Base-by-base conservation (phyloP, 2,329 filamentous ascomycete genomes). In the Aureobasidium subglaciale region DNA sequence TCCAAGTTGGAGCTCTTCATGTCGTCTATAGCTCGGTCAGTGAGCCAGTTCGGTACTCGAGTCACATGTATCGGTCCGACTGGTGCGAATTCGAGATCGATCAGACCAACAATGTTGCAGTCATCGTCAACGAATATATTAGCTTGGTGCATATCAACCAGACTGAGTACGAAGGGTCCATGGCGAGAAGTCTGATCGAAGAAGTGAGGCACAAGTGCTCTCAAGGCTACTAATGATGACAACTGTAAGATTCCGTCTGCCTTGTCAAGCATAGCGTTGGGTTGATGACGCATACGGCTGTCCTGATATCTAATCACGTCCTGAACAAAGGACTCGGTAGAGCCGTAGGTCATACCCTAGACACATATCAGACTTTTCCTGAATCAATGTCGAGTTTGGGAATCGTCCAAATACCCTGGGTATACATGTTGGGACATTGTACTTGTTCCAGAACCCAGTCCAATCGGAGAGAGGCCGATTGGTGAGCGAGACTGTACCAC, bases 401-500 rank as follows among this genome's bases (percentile, higher is more conserved):
- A n/a, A n/a, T n/a, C n/a, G n/a, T n/a, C n/a, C n/a, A n/a, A n/a
- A 10, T 8, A 45, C 27, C 41, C 27, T 16, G 15, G 25, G 13
- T 29, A 29, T 30, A 5, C 15, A 13, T 10, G 41, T 29, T 27
- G 41, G 41, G 9, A 45, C 10, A 3, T 29, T 18, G 9, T 30
- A 2, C 27, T 18, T 27, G 16, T 45, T 45, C 41, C 41, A 45
- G 1, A 30, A 11, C 13, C 15, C 4, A 3, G 24, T 18, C 4
- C 29, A 24, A 7, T 45, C 42, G 13, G 30, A 22, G 1, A 32
- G 9, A 3, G 42, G 62, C 6, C 61, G 59, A 32, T 61, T 62
- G 3, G 59, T 56, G 16, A 62, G 35, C 18, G 59, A 58, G 16
- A 63, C 52, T 11, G 50, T 24, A 4, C 62, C 56, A n/a, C 53